phyloP scores from a whole-genome alignment of 371 early-diverging fungal genomes.

The Cokeromyces recurvatus region DNA sequence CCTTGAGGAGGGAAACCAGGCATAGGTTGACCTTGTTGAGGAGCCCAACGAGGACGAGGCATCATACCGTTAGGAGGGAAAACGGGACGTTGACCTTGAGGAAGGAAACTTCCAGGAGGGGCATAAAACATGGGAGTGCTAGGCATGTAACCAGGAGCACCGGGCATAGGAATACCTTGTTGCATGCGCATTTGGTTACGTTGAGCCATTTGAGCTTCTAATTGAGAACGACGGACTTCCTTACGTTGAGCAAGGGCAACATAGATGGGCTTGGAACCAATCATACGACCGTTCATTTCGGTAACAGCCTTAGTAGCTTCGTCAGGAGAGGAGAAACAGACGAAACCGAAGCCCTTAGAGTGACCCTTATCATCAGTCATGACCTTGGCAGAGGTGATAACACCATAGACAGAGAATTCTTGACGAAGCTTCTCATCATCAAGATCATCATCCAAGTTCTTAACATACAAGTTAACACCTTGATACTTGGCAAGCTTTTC shows the following conservation, averaged over 20 bases:
- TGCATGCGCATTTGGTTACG: constrained; percentile 80
- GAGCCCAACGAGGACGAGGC: constrained; percentile 77
- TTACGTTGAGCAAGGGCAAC: constrained; percentile 97
- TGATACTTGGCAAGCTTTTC: constrained; percentile 97
- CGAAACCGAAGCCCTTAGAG: constrained; percentile 88
- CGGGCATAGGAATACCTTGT: constrained; percentile 46
- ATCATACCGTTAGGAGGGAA: constrained; percentile 71
- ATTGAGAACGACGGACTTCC: constrained; percentile 89
- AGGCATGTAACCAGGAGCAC: constrained; percentile 46
- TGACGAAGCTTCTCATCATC: constrained; percentile 94
- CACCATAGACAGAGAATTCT: constrained; percentile 93
- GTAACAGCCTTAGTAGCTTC: constrained; percentile 89
- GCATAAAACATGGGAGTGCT: constrained; percentile 52
- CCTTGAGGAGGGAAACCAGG: constrained; percentile 52
- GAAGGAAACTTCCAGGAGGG: constrained; percentile 51
- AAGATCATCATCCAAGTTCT: constrained; percentile 95
- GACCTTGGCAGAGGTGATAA: constrained; percentile 95
- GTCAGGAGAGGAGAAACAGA: constrained; percentile 88
- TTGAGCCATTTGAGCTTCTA: constrained; percentile 93
- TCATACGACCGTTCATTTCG: constrained; percentile 91
- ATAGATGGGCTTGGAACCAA: constrained; percentile 94
- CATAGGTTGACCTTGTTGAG: constrained; percentile 57
- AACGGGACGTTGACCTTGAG: constrained; percentile 65
- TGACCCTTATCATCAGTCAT: constrained; percentile 90
- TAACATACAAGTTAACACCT: constrained; percentile 97